Percentiles rank a stretch among this genome's conserved stretches.
These are phyloP conservation scores for Chrysoporthe deuterocubensis DNA, from an alignment of 2,329 filamentous ascomycete genomes.

Conservation along the genomic window DNA sequence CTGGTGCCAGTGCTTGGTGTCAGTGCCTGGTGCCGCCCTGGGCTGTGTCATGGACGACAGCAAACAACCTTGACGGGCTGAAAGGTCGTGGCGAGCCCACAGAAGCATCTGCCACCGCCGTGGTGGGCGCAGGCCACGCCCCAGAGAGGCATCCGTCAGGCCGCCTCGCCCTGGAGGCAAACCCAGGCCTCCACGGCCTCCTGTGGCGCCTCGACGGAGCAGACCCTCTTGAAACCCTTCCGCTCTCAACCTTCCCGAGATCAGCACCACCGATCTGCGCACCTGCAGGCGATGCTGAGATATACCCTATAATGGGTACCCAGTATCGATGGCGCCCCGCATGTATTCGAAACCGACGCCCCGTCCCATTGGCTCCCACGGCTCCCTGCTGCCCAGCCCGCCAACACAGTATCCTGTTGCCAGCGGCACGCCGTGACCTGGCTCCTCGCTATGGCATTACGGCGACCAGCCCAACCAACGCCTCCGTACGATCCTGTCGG, in stretches of 20 bases:
- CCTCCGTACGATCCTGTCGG: neutral
- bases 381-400: neutral
- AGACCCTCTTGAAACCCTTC: neutral
- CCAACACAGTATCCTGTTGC: neutral
- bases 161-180: neutral
- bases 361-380: neutral
- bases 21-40: neutral
- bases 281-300: neutral
- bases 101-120: neutral
- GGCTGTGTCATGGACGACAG: neutral
- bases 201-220: too few relatives aligned
- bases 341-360: neutral
- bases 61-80: neutral
- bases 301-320: too few relatives aligned
- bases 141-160: conserved; percentile 10
- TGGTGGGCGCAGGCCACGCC: neutral
- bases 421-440: neutral
- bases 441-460: neutral
- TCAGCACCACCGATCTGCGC: neutral
- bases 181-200: neutral
- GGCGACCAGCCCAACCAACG: neutral
- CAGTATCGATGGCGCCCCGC: neutral
- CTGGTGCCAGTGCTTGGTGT: neutral
- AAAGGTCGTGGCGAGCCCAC: neutral
- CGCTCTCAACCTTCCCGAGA: neutral